These are phyloP conservation scores for Eucalyptus fibrosa DNA, from an alignment of 345 rosid genomes.

Conservation along the genomic window DNA sequence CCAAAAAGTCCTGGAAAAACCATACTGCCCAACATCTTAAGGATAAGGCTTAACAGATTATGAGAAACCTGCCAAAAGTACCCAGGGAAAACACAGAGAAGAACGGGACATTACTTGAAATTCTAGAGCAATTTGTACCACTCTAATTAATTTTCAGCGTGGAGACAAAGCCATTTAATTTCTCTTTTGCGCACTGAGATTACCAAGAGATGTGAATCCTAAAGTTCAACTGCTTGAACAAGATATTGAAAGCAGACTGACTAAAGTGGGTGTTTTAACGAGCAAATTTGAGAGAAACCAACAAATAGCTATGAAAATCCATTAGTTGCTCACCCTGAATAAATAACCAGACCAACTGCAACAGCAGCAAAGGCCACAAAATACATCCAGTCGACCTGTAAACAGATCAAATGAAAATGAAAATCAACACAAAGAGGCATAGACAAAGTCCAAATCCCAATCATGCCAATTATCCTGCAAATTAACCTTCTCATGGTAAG, in stretches of 20 bases:
- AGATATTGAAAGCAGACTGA: not conserved
- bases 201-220: not conserved
- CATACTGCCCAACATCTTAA: not conserved
- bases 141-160: not conserved
- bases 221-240: not conserved
- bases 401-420: not conserved
- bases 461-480: not conserved
- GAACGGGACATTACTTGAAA: not conserved
- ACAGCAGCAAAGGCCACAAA: conserved; percentile 76
- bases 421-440: not conserved
- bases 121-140: not conserved
- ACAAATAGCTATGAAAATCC: not conserved
- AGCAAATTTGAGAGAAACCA: not conserved
- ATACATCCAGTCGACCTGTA: conserved; percentile 85
- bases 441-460: not conserved
- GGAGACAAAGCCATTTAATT: not conserved
- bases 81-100: not conserved
- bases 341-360: conserved; percentile 49
- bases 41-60: not conserved
- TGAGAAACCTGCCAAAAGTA: not conserved
- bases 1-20: not conserved
- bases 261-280: not conserved
- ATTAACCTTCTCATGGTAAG: conserved; percentile 76
- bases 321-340: conserved; percentile 41
- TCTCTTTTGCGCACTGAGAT: not conserved